phyloP scores from a whole-genome alignment of 2,329 filamentous ascomycete species.

The Metarhizium anisopliae region DNA sequence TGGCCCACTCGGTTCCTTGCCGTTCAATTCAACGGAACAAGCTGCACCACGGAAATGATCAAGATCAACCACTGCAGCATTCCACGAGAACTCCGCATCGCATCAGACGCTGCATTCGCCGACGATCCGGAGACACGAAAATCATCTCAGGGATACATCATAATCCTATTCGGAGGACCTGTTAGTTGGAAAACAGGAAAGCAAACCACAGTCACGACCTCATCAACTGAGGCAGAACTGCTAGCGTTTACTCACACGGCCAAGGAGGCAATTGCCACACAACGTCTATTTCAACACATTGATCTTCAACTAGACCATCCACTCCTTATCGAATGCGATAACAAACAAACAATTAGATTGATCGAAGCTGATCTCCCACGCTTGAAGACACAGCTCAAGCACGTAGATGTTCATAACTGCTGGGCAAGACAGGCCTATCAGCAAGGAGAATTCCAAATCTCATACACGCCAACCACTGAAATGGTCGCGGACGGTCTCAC shows the following conservation, averaged over 20 bases:
- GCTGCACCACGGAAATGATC: background rate
- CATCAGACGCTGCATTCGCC: background rate
- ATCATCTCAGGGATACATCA: background rate
- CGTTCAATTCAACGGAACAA: background rate
- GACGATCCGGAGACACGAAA: background rate
- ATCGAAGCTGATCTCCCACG: background rate
- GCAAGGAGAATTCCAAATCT: slow-evolving; percentile 1
- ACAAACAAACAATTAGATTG: background rate
- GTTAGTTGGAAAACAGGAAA: background rate
- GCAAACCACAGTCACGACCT: background rate
- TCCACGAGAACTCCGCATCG: background rate
- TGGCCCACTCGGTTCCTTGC: background rate
- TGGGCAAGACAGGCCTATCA: slow-evolving; percentile 3
- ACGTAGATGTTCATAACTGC: slow-evolving; percentile 5
- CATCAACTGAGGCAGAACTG: background rate
- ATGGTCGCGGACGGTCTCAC: slow-evolving; percentile 4
- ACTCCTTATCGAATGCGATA: background rate
- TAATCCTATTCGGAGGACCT: background rate
- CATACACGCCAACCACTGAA: slow-evolving; percentile 1
- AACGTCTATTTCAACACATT: background rate
- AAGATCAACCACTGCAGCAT: no score
- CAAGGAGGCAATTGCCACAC: background rate
- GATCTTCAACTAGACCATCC: background rate
- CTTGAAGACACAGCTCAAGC: background rate
- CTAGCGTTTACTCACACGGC: background rate